Conservation (phyloP, 331 rosid species). For the Pyrus hybrid region DNA sequence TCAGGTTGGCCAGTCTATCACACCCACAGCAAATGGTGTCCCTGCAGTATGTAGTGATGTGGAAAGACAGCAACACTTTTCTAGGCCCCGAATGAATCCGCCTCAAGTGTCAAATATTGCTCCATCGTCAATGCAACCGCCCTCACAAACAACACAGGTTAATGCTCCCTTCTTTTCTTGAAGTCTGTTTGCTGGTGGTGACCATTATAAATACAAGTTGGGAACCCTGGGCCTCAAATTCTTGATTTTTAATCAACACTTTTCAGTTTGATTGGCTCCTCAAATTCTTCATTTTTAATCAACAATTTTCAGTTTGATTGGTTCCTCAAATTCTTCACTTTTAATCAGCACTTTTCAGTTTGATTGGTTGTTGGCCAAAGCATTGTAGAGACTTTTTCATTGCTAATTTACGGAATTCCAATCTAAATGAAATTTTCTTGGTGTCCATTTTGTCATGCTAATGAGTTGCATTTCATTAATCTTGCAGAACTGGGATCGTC, state of each 20-base stretch:
- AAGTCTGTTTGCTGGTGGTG: neutral
- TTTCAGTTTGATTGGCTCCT: too few species aligned
- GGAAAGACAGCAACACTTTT: constrained; percentile 51
- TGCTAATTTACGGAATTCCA: neutral
- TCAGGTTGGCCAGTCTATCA: constrained; percentile 31
- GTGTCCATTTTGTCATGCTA: neutral
- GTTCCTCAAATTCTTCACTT: neutral
- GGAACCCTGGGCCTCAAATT: too few species aligned
- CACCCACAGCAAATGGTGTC: constrained; percentile 27
- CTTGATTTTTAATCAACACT: too few species aligned
- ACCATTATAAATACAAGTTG: neutral
- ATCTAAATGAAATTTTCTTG: neutral
- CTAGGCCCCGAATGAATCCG: constrained; percentile 29
- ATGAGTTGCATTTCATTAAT: constrained; percentile 16
- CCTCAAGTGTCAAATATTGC: constrained; percentile 38
- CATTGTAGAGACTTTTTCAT: too few species aligned
- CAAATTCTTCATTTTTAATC: neutral
- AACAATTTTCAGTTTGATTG: neutral
- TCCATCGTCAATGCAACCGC: constrained; percentile 35
- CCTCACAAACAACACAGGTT: constrained; percentile 46
- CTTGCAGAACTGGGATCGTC: constrained; percentile 37
- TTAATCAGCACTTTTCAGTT: neutral
- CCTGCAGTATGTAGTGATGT: constrained; percentile 33
- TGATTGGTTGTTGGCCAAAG: neutral
- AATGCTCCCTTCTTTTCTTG: constrained; percentile 11